Evolutionary conservation across 1,139 yeast genomes (phyloP), one percentile per base, ranked within the genome.

Genomic region (Diutina rugosa): DNA sequence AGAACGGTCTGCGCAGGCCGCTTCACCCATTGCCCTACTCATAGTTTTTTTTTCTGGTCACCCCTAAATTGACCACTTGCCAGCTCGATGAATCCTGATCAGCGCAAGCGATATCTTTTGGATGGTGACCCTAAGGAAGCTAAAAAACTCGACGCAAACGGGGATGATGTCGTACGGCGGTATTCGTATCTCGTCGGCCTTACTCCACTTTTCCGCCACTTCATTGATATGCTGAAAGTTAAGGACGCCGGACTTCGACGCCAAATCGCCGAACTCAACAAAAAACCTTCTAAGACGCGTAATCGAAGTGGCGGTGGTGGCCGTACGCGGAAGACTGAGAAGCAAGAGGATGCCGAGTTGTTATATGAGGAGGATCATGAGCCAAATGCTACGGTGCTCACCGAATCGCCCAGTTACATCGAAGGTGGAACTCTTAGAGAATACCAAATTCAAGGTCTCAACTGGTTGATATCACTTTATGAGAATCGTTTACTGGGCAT

Each of bases 391-490:
- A 76, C 79, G 12, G 89, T 83, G 63, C 81, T 83, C 63, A 76
- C 82, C 3, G 87, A 85, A 62, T 77, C 84, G 58, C 95, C 95
- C 0, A 73, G 77, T 0, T 87, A 77, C 63, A 68, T 87, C 44
- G 73, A 84, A 56, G 95, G 95, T 18, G 69, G 69, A 56, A 49
- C 45, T 6, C 67, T 87, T 59, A 77, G 95, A 64, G 85, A 87
- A n/a, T 87, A 91, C 69, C 98, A 91, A 70, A 80, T 91, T 58
- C 96, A 88, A 67, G 98, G 98, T 57, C 77, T 91, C 61, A 91
- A 91, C 71, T 91, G 98, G 98, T 73, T 91, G 64, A 82, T 90
- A 28, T 81, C 90, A 1, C 72, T 91, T 57, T 85, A 87, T 65
- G 95, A 88, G 63, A 90, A 91, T 70, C 84, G 86, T 64, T 78